phyloP scores from a whole-genome alignment of 495 filamentous ascomycete genomes.

The Darksidea phi region DNA sequence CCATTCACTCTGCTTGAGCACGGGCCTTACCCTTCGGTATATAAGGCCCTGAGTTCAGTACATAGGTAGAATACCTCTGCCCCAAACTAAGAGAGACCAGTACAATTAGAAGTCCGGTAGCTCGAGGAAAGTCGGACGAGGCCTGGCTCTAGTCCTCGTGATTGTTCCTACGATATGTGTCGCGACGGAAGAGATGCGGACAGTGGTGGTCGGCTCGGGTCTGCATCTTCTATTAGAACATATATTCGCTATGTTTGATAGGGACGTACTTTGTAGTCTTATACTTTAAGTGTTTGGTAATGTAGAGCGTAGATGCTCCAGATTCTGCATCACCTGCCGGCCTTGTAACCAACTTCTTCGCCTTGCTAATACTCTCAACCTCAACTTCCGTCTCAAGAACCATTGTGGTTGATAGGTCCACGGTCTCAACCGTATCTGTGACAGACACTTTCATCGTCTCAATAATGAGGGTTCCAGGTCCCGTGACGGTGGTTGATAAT shows the following conservation, averaged over 20 bases:
- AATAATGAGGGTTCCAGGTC: constrained; percentile 36
- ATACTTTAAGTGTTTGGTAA: constrained; percentile 16
- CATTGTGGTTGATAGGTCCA: constrained; percentile 36
- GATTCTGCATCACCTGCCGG: background rate
- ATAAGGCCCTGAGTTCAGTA: too few species aligned
- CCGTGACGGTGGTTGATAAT: constrained; percentile 38
- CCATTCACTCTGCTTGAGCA: too few species aligned
- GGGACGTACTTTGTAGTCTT: constrained; percentile 1
- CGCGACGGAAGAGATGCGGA: constrained; percentile 1
- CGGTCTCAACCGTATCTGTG: constrained; percentile 36
- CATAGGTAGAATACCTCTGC: too few species aligned
- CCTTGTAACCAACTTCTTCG: constrained; percentile 10
- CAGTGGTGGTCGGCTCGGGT: constrained; percentile 7
- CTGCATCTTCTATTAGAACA: constrained; percentile 3
- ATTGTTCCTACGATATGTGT: background rate
- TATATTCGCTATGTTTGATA: background rate
- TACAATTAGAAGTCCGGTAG: background rate
- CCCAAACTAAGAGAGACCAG: too few species aligned
- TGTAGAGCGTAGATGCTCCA: constrained; percentile 3
- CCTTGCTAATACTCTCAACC: constrained; percentile 25
- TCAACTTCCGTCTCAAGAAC: constrained; percentile 29
- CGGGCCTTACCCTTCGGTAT: too few species aligned
- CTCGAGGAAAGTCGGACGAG: background rate
- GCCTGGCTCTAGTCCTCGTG: background rate
- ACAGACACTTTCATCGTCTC: constrained; percentile 38